Conservation (phyloP, 139 green algal genomes). For the Tetradesmus obliquus region DNA sequence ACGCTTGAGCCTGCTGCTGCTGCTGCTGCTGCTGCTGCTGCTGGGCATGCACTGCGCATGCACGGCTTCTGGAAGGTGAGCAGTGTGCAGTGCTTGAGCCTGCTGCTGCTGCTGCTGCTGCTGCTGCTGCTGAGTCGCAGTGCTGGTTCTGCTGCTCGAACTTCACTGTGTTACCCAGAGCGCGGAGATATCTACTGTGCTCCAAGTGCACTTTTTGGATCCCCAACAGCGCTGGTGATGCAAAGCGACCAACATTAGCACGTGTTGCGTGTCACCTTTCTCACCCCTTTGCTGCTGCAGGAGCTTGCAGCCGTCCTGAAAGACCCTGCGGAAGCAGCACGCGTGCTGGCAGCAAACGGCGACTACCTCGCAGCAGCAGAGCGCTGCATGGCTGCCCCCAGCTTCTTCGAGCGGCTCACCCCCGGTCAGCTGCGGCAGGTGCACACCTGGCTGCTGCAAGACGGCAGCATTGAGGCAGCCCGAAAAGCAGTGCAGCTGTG, state of each 20-base stretch:
- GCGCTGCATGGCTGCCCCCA: background rate
- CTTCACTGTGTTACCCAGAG: too few relatives aligned
- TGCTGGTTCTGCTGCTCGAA: background rate
- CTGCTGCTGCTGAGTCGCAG: background rate
- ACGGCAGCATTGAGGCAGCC: background rate
- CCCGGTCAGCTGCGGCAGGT: slow-evolving; percentile 13
- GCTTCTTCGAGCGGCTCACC: slow-evolving; percentile 9
- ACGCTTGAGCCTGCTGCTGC: background rate
- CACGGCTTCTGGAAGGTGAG: slow-evolving; percentile 37
- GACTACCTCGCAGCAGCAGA: slow-evolving; percentile 36
- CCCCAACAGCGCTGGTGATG: too few relatives aligned
- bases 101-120: background rate
- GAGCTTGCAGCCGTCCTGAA: slow-evolving; percentile 8
- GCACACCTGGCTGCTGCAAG: slow-evolving; percentile 26
- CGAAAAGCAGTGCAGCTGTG: slow-evolving; percentile 23
- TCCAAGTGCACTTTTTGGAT: too few relatives aligned
- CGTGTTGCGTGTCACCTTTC: background rate
- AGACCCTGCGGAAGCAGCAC: slow-evolving; percentile 28
- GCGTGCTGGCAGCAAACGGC: slow-evolving; percentile 8
- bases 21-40: background rate
- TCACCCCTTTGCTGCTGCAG: background rate
- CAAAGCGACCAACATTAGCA: too few relatives aligned
- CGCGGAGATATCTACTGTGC: too few relatives aligned
- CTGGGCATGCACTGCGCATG: background rate
- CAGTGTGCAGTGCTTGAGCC: background rate